Conservation (phyloP, 2,329 filamentous ascomycete genomes). For the Cordyceps militaris region DNA sequence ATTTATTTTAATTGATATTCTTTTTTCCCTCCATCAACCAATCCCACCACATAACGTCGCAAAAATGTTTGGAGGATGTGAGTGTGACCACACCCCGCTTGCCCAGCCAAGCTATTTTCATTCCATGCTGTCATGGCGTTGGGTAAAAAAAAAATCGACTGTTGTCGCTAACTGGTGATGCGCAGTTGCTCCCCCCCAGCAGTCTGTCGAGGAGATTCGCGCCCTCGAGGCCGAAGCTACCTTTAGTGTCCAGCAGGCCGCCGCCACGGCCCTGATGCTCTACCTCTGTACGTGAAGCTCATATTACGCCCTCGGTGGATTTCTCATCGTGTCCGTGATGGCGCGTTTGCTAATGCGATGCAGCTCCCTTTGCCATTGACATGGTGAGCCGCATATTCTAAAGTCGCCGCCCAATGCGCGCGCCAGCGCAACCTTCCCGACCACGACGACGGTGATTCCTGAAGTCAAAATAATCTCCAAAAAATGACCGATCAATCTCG, state of each 20-base stretch:
- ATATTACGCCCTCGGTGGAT: background rate
- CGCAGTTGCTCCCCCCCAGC: conserved; percentile 60
- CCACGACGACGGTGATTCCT: background rate
- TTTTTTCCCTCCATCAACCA: background rate
- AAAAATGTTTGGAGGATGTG: conserved; percentile 33
- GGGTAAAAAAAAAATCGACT: background rate
- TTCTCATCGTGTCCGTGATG: background rate
- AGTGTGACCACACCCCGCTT: conserved; percentile 21
- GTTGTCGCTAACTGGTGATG: conserved; percentile 1
- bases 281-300: conserved; percentile 63
- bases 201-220: conserved; percentile 63
- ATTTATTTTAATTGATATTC: background rate
- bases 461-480: background rate
- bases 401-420: conserved; percentile 5
- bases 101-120: background rate
- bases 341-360: conserved; percentile 1
- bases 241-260: conserved; percentile 59
- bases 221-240: conserved; percentile 61
- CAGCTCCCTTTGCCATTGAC: conserved; percentile 54
- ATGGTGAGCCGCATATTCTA: conserved; percentile 40
- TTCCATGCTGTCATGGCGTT: background rate
- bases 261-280: conserved; percentile 58
- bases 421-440: background rate
- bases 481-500: background rate
- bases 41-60: background rate